These are phyloP conservation scores for Hanseniaspora taiwanica DNA, from an alignment of 805 yeast species.

Conservation along the genomic window DNA sequence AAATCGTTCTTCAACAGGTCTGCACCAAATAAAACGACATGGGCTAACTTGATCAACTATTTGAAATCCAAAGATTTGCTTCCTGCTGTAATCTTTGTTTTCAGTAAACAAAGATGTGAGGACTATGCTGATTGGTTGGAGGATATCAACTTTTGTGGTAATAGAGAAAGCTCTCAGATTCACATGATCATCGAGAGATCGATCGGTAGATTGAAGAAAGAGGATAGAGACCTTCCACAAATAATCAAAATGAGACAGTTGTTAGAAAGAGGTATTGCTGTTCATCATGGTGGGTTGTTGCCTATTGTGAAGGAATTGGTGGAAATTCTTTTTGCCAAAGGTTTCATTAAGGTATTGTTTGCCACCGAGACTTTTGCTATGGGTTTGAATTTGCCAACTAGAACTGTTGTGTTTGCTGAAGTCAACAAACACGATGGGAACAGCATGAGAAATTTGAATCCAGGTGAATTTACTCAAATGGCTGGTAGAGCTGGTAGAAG, in stretches of 20 bases:
- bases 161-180: conserved; percentile 80
- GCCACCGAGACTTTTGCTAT: conserved; percentile 98
- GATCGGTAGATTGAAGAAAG: conserved; percentile 72
- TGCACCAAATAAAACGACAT: conserved; percentile 68
- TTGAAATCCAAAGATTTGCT: conserved; percentile 55
- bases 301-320: conserved; percentile 91
- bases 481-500: conserved; percentile 98
- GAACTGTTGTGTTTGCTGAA: conserved; percentile 86
- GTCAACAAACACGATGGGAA: conserved; percentile 85
- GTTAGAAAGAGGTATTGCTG: conserved; percentile 84
- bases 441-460: conserved; percentile 63
- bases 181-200: conserved; percentile 90
- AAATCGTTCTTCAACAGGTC: conserved; percentile 33
- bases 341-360: conserved; percentile 78
- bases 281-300: conserved; percentile 86
- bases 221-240: conserved; percentile 89
- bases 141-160: conserved; percentile 65
- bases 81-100: conserved; percentile 89
- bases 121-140: conserved; percentile 73
- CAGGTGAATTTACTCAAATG: conserved; percentile 98
- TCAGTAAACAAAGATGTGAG: conserved; percentile 87
- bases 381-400: conserved; percentile 94
- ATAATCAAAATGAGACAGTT: conserved; percentile 70
- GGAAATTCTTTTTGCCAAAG: conserved; percentile 79
- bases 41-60: conserved; percentile 61